Base-by-base conservation (phyloP, 192 early-diverging fungal species). In the Mortierella alpina region DNA sequence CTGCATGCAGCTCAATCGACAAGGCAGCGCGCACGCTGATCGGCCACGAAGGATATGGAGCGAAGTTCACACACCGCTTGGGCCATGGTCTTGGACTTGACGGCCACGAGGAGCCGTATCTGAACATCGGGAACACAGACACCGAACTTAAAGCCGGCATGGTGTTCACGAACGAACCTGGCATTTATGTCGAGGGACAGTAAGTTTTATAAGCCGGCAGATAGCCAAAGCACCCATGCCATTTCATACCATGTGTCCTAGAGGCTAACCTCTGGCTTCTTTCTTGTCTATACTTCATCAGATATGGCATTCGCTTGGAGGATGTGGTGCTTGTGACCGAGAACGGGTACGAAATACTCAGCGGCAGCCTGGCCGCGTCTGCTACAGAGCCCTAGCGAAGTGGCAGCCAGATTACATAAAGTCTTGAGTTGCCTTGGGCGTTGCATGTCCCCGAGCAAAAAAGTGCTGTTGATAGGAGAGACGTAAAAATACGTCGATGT, bases 1-100 rank as follows among this genome's bases (percentile, higher is more conserved):
- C 70, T 0, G 58, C 73, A 0, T 89, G 86, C 66, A 82, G 77
- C 42, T 67, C 84, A 47, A 77, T 89, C 10, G 88, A 89, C 68
- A 73, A 82, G 70, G 80, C 83, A 11, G 86, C 86, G 4, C 75
- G 86, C 1, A 15, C 56, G 11, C 39, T 82, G 44, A 86, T 89
- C 55, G 65, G 59, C 20, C 39, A 78, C 4, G 75, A 71, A 48
- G 83, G 84, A 0, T 86, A 82, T 55, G 88, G 86, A 4, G 41
- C 50, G 12, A 82, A 66, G 48, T 89, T 89, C 44, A 86, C 83
- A 11, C 88, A 89, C 66, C 81, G 86, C 15, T 54, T 87, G 47
- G 88, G 88, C 2, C 88, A 89, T 75, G 88, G 88, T 0, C 69
- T 89, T 14, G 88, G 88, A 1, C 20, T 86, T 54, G 86, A 89